Base-by-base conservation (phyloP, 225 moss, liverwort and hornwort genomes). In the Bryum argenteum region DNA sequence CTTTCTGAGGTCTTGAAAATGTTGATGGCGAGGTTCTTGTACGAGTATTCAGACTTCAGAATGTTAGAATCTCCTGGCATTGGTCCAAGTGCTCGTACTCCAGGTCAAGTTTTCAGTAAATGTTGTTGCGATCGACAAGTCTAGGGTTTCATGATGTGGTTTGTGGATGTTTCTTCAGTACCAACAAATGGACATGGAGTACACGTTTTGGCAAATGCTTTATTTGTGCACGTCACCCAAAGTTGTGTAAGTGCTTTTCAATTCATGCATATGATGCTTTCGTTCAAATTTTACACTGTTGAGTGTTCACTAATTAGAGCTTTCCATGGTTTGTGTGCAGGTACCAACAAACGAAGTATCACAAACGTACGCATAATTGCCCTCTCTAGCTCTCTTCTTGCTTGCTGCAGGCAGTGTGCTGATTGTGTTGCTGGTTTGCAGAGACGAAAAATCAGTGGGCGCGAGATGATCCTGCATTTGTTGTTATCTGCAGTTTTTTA, bases 121-220 rank as follows among this genome's bases (percentile, higher is more conserved):
- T 75, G 44, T 61, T 28, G 18, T 23, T 33, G 38, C n/a, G 11
- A 17, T 74, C 13, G 52, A 8, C 18, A 18, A 71, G 54, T 48
- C 56, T 72, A 72, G 73, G 81, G 38, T 77, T 68, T 68, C 37
- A 18, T 48, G 54, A 12, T 19, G 65, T 15, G 45, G 71, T 58
- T 78, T 81, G 74, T 79, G 78, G 70, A 74, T 75, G 83, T n/a
- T 67, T 57, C 80, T 71, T 15, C 87, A 94, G 93, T 96, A 93
- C 79, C 90, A 90, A 80, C 96, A 97, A 92, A 97, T 97, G 97
- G 94, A 97, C 71, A 84, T 94, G 80, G 97, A 97, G 81, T 94
- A 92, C 79, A 97, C 97, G n/a, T 97, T 97, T 60, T 97, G 97
- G 97, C 97, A 97, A 88, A 97, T 97, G 97, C 86, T 97, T 83